These are phyloP conservation scores for Didymella lethalis DNA, from an alignment of 2,329 filamentous ascomycete genomes.

Conservation along the genomic window DNA sequence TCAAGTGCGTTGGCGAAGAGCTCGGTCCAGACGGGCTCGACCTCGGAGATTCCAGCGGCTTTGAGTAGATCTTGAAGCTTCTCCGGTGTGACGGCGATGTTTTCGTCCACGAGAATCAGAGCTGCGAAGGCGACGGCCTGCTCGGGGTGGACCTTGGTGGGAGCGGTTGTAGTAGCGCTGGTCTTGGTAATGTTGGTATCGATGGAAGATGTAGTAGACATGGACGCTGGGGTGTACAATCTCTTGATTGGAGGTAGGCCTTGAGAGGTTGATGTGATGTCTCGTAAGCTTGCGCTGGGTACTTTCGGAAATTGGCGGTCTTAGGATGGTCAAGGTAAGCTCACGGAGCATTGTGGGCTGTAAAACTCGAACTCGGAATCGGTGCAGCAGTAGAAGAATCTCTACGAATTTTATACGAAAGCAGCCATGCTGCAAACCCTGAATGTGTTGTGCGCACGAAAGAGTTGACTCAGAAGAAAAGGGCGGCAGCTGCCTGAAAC, in stretches of 20 bases:
- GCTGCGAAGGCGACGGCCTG: slow-evolving; percentile 91
- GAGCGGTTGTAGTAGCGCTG: neutral
- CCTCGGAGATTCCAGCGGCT: slow-evolving; percentile 82
- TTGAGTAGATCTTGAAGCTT: slow-evolving; percentile 92
- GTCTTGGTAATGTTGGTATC: slow-evolving; percentile 1
- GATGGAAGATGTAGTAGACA: slow-evolving; percentile 7
- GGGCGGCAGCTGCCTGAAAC: slow-evolving; percentile 14
- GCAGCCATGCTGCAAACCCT: neutral
- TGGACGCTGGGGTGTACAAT: neutral
- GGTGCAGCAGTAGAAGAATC: neutral
- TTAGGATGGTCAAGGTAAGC: neutral
- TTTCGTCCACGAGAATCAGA: slow-evolving; percentile 98
- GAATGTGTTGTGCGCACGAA: neutral
- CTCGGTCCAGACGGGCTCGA: slow-evolving; percentile 97
- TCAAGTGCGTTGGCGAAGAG: slow-evolving; percentile 97
- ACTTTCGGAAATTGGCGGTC: neutral
- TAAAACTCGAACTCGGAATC: slow-evolving; percentile 2
- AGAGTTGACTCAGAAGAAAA: slow-evolving; percentile 17
- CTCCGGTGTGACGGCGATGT: slow-evolving; percentile 94
- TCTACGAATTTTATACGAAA: neutral
- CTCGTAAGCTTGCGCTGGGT: neutral
- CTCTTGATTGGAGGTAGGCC: neutral
- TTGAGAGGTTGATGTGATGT: neutral
- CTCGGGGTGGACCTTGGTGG: slow-evolving; percentile 28
- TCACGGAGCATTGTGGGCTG: neutral